Percentiles rank a stretch among this genome's conserved stretches.
phyloP scores from a whole-genome alignment of 129 eudicot species.

The Saposhnikovia divaricata region DNA sequence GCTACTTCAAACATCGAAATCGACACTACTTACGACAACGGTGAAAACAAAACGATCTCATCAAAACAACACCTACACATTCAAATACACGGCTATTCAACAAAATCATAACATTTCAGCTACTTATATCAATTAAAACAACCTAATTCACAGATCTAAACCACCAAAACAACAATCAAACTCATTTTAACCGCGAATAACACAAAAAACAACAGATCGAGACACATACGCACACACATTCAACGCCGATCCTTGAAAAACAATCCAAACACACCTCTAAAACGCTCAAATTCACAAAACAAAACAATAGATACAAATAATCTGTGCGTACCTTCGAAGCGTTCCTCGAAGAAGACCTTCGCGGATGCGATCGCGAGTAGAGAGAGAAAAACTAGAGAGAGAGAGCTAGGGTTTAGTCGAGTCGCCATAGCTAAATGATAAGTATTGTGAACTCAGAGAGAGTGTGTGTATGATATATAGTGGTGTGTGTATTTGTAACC shows the following conservation, averaged over 20 bases:
- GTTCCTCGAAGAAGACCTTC: constrained; percentile 78
- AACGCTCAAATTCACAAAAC: not conserved
- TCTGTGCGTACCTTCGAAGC: constrained; percentile 51
- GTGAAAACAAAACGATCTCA: not conserved
- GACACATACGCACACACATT: not conserved
- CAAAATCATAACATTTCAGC: not conserved
- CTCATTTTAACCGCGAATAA: not conserved
- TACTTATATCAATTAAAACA: not conserved
- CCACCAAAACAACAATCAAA: not conserved
- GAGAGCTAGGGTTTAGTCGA: constrained; percentile 30
- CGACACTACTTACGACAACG: not conserved
- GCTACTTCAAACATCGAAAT: not conserved
- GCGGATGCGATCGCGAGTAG: constrained; percentile 55
- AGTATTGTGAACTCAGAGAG: not conserved
- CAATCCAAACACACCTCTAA: not conserved
- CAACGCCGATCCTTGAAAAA: not conserved
- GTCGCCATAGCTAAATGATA: not conserved
- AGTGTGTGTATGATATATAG: not conserved
- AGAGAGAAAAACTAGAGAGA: constrained; percentile 11
- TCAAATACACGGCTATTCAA: not conserved
- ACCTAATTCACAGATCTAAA: constrained; percentile 12
- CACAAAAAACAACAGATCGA: not conserved
- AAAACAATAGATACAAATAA: not conserved
- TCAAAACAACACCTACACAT: not conserved
- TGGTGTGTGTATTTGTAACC: constrained; percentile 19